Base-by-base conservation (phyloP, 305 asterid genomes). In the Fraxinus albicans region DNA sequence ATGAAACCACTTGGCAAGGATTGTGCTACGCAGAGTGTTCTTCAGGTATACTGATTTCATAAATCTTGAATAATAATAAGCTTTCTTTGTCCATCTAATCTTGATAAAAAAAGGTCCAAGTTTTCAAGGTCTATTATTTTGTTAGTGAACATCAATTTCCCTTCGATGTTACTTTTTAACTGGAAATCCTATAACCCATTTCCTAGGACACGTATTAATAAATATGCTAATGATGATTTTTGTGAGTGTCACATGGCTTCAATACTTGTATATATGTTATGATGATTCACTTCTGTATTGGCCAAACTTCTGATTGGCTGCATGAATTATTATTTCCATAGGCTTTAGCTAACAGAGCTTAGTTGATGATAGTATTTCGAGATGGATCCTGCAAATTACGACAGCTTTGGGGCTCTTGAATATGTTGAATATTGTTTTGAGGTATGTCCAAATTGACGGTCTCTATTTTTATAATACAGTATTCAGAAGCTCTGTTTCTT, bases 1-100 rank as follows among this genome's bases (percentile, higher is more conserved):
- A 79, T 96, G 97, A 96, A 95, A 92, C 99, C 99, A 73, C 98
- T 96, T 42, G 98, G 99, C 83, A 88, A 85, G 76, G 99, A 92
- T 84, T 96, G 99, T 87, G 99, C 98, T 79, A 95, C 98, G 70
- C 99, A 96, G 90, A 96, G 97, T 83, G 89, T 96, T 87, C 97
- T 96, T 87, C 99, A 95, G 98, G 99, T 94, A 87, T 36, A 75
- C 47, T 76, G 72, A 55, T 70, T 78, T 50, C 38, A 4, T 19
- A 73, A 81, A 27, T 44, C 40, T 23, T 10, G 38, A 40, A 40
- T 8, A 74, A 53, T 82, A 58, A 55, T n/a, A 55, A n/a, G 67
- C 67, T 55, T 12, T 35, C 72, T 47, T 29, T 8, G n/a, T 35
- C 50, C 55, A 35, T 72, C 73, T 38, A 9, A 47, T 25, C 74